Percentiles rank a stretch among this genome's conserved stretches.
phyloP scores from a whole-genome alignment of 768 basidiomycete genomes.

The Termitomyces sp. region DNA sequence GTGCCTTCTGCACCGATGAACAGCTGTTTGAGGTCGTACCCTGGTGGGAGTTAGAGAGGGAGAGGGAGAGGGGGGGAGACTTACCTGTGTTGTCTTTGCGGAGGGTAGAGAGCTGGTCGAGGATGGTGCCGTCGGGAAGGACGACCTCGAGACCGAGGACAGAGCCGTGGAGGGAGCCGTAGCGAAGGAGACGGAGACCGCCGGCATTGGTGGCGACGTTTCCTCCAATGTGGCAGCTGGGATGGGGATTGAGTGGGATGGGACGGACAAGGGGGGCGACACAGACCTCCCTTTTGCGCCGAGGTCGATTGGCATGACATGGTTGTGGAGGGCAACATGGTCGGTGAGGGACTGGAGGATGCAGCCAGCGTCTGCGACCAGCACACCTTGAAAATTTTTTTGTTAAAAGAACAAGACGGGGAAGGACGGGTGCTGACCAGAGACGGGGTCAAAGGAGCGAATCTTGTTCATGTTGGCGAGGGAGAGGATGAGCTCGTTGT shows the following conservation, averaged over 20 bases:
- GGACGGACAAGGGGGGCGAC: background rate
- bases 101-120: conserved; percentile 83
- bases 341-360: conserved; percentile 86
- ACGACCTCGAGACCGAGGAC: conserved; percentile 96
- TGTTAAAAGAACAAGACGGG: background rate
- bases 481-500: conserved; percentile 84
- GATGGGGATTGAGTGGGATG: background rate
- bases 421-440: conserved; percentile 43
- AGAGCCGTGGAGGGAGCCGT: conserved; percentile 91
- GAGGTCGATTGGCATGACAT: conserved; percentile 95
- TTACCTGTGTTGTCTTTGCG: conserved; percentile 96
- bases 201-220: conserved; percentile 98
- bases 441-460: conserved; percentile 79
- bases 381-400: conserved; percentile 53
- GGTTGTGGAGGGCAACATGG: conserved; percentile 79
- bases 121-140: conserved; percentile 86
- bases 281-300: conserved; percentile 92
- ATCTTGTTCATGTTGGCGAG: conserved; percentile 78
- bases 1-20: conserved; percentile 99
- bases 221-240: conserved; percentile 94
- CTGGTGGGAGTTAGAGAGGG: conserved; percentile 31
- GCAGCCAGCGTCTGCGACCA: conserved; percentile 93
- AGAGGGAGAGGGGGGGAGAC: background rate
- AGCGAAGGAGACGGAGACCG: conserved; percentile 89
- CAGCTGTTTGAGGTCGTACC: conserved; percentile 96